These are phyloP conservation scores for Triglochin maritima DNA, from an alignment of 106 monocot species.

Conservation along the genomic window DNA sequence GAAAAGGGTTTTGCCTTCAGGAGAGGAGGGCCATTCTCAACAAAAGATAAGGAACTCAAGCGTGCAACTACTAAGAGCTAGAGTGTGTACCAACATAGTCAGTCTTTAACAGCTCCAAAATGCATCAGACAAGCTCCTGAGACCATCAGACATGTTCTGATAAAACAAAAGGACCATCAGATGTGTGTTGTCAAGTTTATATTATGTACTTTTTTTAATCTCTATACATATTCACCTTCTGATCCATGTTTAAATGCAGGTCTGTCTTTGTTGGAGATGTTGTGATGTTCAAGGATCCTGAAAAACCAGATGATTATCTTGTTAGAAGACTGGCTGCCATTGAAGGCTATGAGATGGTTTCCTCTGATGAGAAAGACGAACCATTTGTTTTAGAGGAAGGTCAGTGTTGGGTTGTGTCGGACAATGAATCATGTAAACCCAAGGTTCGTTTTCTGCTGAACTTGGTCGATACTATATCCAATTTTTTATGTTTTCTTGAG, in stretches of 20 bases:
- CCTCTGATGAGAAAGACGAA: slow-evolving; percentile 79
- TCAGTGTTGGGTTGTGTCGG: slow-evolving; percentile 79
- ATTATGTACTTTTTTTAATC: too few relatives aligned
- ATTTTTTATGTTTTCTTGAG: not conserved
- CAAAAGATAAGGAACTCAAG: too few relatives aligned
- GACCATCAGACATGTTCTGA: too few relatives aligned
- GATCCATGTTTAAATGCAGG: slow-evolving; percentile 8
- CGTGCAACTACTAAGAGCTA: too few relatives aligned
- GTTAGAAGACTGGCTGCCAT: slow-evolving; percentile 81
- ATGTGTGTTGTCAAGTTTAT: too few relatives aligned
- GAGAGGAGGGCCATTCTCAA: too few relatives aligned
- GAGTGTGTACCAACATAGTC: too few relatives aligned
- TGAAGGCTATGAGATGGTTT: slow-evolving; percentile 96
- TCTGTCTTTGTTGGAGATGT: slow-evolving; percentile 88
- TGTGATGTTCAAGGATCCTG: slow-evolving; percentile 81
- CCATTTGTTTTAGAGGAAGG: slow-evolving; percentile 83
- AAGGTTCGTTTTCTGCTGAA: slow-evolving; percentile 33
- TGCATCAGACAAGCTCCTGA: too few relatives aligned
- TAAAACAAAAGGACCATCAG: too few relatives aligned
- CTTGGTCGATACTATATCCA: not conserved
- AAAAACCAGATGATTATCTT: slow-evolving; percentile 57
- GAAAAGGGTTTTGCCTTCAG: too few relatives aligned
- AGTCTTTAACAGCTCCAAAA: too few relatives aligned
- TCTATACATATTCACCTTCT: too few relatives aligned
- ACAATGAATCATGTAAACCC: slow-evolving; percentile 62